phyloP scores from a whole-genome alignment of 2,329 filamentous ascomycete genomes.

The Plectosphaerella cucumerina region DNA sequence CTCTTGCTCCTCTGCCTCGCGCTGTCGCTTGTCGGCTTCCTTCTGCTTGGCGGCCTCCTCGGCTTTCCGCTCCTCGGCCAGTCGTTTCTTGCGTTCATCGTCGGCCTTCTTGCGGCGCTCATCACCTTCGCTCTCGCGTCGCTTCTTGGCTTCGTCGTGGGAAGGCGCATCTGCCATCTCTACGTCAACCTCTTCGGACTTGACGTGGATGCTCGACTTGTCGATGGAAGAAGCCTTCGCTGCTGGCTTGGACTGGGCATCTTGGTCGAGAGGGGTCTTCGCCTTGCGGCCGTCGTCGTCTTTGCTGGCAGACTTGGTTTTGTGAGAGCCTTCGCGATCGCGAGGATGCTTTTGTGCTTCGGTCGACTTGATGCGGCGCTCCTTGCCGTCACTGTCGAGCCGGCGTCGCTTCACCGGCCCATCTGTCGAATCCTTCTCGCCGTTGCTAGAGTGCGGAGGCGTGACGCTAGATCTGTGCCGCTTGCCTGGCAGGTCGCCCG shows the following conservation, averaged over 20 bases:
- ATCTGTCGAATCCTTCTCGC: conserved; percentile 50
- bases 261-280: conserved; percentile 18
- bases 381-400: conserved; percentile 49
- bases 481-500: conserved; percentile 51
- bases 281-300: conserved; percentile 40
- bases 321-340: conserved; percentile 7
- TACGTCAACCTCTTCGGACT: conserved; percentile 51
- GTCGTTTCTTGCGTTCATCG: conserved; percentile 12
- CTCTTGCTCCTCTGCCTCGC: conserved; percentile 17
- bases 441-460: conserved; percentile 47
- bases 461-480: conserved; percentile 56
- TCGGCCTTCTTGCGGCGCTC: conserved; percentile 24
- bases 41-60: conserved; percentile 29
- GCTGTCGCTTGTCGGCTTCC: conserved; percentile 7
- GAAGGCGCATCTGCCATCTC: conserved; percentile 49
- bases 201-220: conserved; percentile 49
- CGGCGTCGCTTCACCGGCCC: conserved; percentile 52
- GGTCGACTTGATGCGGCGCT: conserved; percentile 40
- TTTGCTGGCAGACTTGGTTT: conserved; percentile 26
- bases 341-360: conserved; percentile 40
- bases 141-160: conserved; percentile 19
- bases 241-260: conserved; percentile 34
- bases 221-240: conserved; percentile 35
- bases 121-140: conserved; percentile 27
- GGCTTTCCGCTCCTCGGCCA: conserved; percentile 27